Percentiles rank a stretch among this genome's conserved stretches.
Evolutionary conservation across 1,284 basidiomycete species (phyloP).

Genomic region (Rhodofomes roseus): DNA sequence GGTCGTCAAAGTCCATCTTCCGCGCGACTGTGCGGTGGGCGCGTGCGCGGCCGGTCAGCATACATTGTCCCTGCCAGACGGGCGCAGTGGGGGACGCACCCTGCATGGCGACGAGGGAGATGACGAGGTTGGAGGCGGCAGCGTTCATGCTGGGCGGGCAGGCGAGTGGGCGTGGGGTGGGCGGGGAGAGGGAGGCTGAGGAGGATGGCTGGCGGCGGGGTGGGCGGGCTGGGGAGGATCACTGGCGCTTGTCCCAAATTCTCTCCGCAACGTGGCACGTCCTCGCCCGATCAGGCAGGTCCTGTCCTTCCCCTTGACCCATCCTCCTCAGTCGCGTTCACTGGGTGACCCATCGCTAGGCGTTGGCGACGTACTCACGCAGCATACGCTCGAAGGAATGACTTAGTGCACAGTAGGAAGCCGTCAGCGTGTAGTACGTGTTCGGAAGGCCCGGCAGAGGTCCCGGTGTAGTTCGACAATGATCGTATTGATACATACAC

Average conservation of each 20-base stretch:
- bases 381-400: too few species aligned
- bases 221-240: neutral
- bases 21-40: constrained; percentile 63
- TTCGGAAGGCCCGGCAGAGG: too few species aligned
- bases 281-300: neutral
- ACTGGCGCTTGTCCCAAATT: neutral
- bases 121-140: constrained; percentile 63
- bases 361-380: too few species aligned
- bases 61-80: neutral
- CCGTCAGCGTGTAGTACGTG: too few species aligned
- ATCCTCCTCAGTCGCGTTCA: too few species aligned
- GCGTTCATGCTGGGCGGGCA: constrained; percentile 30
- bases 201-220: neutral
- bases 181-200: constrained; percentile 2
- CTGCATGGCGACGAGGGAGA: constrained; percentile 92
- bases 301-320: neutral
- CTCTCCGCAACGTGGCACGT: neutral
- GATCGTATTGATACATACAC: neutral
- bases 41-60: constrained; percentile 6
- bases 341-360: too few species aligned
- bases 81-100: constrained; percentile 35
- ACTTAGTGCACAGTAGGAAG: too few species aligned
- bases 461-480: too few species aligned
- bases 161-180: neutral
- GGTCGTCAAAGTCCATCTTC: constrained; percentile 90